phyloP scores from a whole-genome alignment of 768 basidiomycete species.

The Lentinus tigrinus region DNA sequence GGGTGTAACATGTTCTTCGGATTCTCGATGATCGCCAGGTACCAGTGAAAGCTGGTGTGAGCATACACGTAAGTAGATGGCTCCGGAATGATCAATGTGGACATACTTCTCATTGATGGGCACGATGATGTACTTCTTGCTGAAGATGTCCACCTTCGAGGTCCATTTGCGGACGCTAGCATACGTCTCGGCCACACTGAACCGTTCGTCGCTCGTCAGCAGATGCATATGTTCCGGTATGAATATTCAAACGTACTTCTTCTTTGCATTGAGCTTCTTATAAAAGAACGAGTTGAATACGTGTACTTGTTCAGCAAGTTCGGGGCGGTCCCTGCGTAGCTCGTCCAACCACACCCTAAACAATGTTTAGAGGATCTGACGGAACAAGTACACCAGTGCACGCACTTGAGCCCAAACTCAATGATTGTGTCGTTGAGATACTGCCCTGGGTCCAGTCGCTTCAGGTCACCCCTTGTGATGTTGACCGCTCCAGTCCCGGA shows the following conservation, averaged over 20 bases:
- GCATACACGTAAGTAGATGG: not conserved
- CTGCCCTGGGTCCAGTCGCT: slow-evolving; percentile 73
- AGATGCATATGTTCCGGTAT: not conserved
- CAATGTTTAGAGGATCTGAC: not conserved
- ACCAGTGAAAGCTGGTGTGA: slow-evolving; percentile 84
- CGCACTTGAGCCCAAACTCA: slow-evolving; percentile 93
- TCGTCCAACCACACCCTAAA: slow-evolving; percentile 68
- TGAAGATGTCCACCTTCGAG: slow-evolving; percentile 80
- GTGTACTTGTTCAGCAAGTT: slow-evolving; percentile 71
- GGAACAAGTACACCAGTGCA: not conserved
- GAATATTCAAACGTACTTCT: slow-evolving; percentile 33
- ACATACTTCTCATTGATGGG: slow-evolving; percentile 96
- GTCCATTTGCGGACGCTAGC: slow-evolving; percentile 94
- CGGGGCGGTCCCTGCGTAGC: slow-evolving; percentile 53
- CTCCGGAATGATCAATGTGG: not conserved
- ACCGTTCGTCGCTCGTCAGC: slow-evolving; percentile 28
- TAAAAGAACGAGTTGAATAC: slow-evolving; percentile 99
- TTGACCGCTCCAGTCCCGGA: slow-evolving; percentile 72
- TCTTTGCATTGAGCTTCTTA: slow-evolving; percentile 81
- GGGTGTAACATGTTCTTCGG: slow-evolving; percentile 63
- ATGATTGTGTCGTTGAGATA: slow-evolving; percentile 96
- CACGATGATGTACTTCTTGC: slow-evolving; percentile 89
- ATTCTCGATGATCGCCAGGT: slow-evolving; percentile 88
- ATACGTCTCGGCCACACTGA: slow-evolving; percentile 59
- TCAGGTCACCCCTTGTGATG: slow-evolving; percentile 76